A percentile compares a stretch with the other conserved stretches of the same genome.
Conservation (phyloP, 2,329 filamentous ascomycete genomes). For the Proliferodiscus dingleyae region DNA sequence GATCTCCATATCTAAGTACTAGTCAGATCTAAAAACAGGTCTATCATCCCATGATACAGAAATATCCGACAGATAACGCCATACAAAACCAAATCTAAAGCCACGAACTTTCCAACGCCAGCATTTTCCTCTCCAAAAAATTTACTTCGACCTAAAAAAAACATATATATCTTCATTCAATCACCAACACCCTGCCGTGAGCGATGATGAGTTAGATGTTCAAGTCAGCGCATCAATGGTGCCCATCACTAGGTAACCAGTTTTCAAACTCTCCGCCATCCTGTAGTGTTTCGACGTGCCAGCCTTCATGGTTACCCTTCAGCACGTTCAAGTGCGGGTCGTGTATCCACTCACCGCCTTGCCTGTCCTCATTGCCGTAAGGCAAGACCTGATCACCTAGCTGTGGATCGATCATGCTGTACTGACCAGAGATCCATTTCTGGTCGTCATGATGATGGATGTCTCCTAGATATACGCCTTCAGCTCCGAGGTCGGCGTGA, state of each 20-base stretch:
- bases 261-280: conserved; percentile 30
- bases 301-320: conserved; percentile 28
- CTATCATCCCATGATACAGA: too few relatives aligned
- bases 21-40: too few relatives aligned
- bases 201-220: neutral
- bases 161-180: conserved; percentile 1
- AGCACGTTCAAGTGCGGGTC: conserved; percentile 29
- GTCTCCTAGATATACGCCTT: conserved; percentile 21
- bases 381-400: conserved; percentile 17
- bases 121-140: conserved; percentile 9
- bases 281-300: conserved; percentile 30
- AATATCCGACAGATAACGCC: too few relatives aligned
- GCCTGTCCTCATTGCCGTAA: conserved; percentile 19
- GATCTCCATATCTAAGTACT: too few relatives aligned
- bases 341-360: conserved; percentile 23
- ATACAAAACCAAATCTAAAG: too few relatives aligned
- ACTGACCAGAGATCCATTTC: conserved; percentile 18
- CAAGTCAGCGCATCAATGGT: neutral
- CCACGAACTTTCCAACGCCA: conserved; percentile 13
- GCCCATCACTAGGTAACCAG: conserved; percentile 26
- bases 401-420: conserved; percentile 11
- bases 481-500: conserved; percentile 15
- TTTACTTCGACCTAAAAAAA: conserved; percentile 2
- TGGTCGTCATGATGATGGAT: conserved; percentile 18
- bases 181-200: neutral